Percentiles rank a stretch among this genome's conserved stretches.
Evolutionary conservation across 164 flowering plant genomes (phyloP).

Genomic region (Vitis riparia): DNA sequence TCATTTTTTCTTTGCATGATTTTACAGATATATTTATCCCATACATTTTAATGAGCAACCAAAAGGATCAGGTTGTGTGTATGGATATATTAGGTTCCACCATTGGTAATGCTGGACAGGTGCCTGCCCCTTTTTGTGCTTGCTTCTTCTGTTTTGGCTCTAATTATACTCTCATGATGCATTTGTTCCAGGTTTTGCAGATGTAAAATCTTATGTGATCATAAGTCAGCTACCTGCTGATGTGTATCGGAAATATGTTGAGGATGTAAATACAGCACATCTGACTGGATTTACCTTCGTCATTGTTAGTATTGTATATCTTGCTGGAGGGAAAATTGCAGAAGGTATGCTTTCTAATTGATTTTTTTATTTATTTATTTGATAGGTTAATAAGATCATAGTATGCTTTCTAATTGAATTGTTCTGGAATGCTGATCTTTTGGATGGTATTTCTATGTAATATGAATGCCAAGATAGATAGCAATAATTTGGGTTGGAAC

Average conservation of each 20-base stretch:
- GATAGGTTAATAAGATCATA: no score
- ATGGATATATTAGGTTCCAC: background rate
- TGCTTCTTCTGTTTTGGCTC: background rate
- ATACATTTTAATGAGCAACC: background rate
- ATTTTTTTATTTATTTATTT: background rate
- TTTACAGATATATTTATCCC: background rate
- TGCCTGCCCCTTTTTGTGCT: background rate
- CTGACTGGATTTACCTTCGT: conserved; percentile 75
- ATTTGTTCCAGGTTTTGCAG: conserved; percentile 44
- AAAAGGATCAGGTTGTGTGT: background rate
- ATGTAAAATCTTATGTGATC: conserved; percentile 72
- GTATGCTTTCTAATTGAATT: no score
- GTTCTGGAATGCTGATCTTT: no score
- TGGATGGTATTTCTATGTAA: no score
- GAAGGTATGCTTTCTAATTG: conserved; percentile 57
- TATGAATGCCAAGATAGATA: no score
- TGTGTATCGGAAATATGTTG: conserved; percentile 65
- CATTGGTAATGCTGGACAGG: background rate
- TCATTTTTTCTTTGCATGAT: no score
- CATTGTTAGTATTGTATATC: conserved; percentile 63
- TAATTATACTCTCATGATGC: conserved; percentile 6
- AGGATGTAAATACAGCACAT: conserved; percentile 55
- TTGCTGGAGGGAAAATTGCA: conserved; percentile 81
- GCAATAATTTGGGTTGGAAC: no score
- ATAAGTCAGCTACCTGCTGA: conserved; percentile 70